phyloP scores from a whole-genome alignment of 768 basidiomycete genomes.

The Lentinula aciculospora region DNA sequence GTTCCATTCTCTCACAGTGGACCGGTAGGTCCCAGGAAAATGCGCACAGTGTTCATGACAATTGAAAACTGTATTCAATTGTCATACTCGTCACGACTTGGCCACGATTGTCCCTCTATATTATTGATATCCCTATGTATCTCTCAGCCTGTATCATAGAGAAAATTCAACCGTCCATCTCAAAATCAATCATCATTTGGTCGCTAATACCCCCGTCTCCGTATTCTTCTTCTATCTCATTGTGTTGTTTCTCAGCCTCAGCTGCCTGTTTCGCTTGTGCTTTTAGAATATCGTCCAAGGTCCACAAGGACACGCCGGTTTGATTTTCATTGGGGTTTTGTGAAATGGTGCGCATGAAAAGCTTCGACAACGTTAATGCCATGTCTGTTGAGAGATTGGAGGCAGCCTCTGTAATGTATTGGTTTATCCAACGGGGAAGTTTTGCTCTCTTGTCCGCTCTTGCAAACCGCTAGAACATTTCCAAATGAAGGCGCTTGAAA shows the following conservation, averaged over 20 bases:
- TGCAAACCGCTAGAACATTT: constrained; percentile 66
- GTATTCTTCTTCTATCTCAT: constrained; percentile 56
- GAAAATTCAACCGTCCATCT: constrained; percentile 18
- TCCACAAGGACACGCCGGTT: constrained; percentile 94
- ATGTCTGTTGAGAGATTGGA: constrained; percentile 98
- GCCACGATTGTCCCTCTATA: neutral
- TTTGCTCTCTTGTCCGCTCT: constrained; percentile 92
- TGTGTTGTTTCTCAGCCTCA: constrained; percentile 36
- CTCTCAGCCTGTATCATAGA: constrained; percentile 6
- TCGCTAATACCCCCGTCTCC: constrained; percentile 66
- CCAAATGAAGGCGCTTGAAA: neutral
- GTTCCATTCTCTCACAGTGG: constrained; percentile 11
- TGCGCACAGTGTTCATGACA: constrained; percentile 29
- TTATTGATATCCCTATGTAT: constrained; percentile 6
- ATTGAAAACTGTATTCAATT: neutral
- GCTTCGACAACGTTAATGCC: constrained; percentile 89
- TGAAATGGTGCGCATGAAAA: constrained; percentile 98
- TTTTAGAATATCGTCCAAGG: constrained; percentile 84
- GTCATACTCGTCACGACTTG: constrained; percentile 9
- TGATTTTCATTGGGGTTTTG: constrained; percentile 96
- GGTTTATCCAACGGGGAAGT: constrained; percentile 97
- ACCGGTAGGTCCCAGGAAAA: constrained; percentile 31
- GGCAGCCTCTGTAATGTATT: constrained; percentile 97
- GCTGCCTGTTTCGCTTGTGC: constrained; percentile 79
- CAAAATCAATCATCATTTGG: constrained; percentile 52